Conservation (phyloP, 352 stramenopile genomes). For the Albugo candida region DNA sequence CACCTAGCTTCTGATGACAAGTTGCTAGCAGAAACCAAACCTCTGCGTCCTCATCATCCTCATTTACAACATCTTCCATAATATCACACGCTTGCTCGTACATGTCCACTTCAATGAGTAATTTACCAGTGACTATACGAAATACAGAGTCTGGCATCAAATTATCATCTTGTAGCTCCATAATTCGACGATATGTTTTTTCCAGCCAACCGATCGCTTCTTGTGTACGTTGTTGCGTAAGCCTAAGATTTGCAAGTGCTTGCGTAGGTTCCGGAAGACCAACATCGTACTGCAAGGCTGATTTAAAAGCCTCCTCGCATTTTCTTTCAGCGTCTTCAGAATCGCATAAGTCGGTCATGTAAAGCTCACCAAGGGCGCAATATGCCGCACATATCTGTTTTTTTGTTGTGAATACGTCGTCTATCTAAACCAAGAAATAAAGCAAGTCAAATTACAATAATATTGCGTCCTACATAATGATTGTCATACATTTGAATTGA, state of each 20-base stretch:
- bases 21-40: constrained; percentile 78
- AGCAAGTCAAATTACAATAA: not conserved
- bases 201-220: constrained; percentile 81
- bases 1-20: constrained; percentile 74
- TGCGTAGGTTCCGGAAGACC: constrained; percentile 84
- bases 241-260: constrained; percentile 86
- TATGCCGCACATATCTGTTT: constrained; percentile 88
- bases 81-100: constrained; percentile 67
- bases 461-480: not conserved
- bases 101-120: constrained; percentile 73
- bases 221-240: constrained; percentile 83
- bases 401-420: constrained; percentile 40
- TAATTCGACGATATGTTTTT: constrained; percentile 82
- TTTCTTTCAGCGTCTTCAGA: constrained; percentile 81
- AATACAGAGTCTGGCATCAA: constrained; percentile 70
- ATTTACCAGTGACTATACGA: constrained; percentile 58
- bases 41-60: constrained; percentile 80
- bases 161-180: constrained; percentile 46
- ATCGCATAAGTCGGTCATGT: constrained; percentile 93
- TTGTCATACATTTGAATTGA: constrained; percentile 7
- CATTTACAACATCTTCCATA: constrained; percentile 74
- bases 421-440: constrained; percentile 8
- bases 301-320: constrained; percentile 81
- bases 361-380: constrained; percentile 91
- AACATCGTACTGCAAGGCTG: constrained; percentile 83